phyloP scores from a whole-genome alignment of 257 asterid genomes.

The Solanum commersonii region DNA sequence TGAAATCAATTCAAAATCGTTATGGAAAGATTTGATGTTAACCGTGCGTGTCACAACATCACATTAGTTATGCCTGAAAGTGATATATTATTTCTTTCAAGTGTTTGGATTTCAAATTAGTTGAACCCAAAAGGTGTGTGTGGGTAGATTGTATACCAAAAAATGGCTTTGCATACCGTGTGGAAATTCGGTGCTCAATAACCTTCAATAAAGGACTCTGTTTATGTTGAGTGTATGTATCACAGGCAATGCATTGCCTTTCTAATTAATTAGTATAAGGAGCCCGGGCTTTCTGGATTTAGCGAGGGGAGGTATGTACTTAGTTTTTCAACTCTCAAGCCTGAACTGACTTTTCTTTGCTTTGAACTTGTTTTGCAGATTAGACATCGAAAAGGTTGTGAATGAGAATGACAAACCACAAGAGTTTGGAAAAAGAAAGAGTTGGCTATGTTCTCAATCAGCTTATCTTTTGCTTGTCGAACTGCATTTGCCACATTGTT shows the following conservation, averaged over 20 bases:
- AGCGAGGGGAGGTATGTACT: not conserved
- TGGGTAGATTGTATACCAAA: not conserved
- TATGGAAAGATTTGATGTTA: not conserved
- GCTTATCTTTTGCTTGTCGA: conserved; percentile 51
- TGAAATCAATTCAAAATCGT: not conserved
- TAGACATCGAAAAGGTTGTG: conserved; percentile 52
- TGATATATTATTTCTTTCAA: not conserved
- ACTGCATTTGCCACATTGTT: conserved; percentile 55
- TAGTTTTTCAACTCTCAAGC: not conserved
- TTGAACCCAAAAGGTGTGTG: not conserved
- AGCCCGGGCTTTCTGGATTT: not conserved
- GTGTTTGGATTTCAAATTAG: not conserved
- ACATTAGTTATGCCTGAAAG: not conserved
- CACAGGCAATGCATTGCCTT: not conserved
- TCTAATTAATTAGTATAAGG: too few relatives aligned
- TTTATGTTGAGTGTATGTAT: not conserved
- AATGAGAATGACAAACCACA: conserved; percentile 45
- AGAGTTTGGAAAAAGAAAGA: conserved; percentile 56
- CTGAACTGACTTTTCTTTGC: not conserved
- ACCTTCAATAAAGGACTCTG: not conserved
- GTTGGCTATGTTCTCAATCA: conserved; percentile 35
- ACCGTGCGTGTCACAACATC: not conserved
- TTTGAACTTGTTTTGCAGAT: conserved; percentile 31
- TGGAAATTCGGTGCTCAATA: not conserved
- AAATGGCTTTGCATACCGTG: not conserved